Percentiles rank a stretch among this genome's conserved stretches.
phyloP scores from a whole-genome alignment of 140 eudicot genomes.

The Erigeron philadelphicus region DNA sequence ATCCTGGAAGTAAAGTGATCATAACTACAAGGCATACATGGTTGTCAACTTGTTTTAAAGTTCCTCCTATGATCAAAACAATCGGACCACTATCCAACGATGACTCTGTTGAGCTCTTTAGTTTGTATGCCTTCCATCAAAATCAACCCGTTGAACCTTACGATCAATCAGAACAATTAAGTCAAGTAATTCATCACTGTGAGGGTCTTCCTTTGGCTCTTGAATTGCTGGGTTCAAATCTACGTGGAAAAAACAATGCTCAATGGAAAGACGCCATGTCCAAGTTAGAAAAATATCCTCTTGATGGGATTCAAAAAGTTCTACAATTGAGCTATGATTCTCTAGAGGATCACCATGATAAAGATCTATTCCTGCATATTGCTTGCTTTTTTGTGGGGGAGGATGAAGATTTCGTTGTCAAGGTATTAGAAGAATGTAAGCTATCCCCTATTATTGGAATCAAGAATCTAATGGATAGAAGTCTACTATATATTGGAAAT shows the following conservation, averaged over 20 bases:
- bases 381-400: no score
- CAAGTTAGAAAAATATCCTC: background rate
- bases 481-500: no score
- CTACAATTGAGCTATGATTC: background rate
- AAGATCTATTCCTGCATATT: background rate
- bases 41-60: background rate
- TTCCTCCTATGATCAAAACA: background rate
- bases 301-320: background rate
- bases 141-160: background rate
- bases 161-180: background rate
- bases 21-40: slow-evolving; percentile 11
- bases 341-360: background rate
- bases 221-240: slow-evolving; percentile 2
- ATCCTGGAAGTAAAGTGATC: slow-evolving; percentile 17
- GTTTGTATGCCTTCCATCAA: slow-evolving; percentile 12
- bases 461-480: no score
- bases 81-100: background rate
- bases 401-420: no score
- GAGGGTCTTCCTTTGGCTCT: slow-evolving; percentile 19
- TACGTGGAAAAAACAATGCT: background rate
- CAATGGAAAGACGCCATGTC: background rate
- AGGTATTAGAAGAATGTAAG: no score
- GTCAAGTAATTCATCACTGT: background rate
- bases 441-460: no score
- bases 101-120: slow-evolving; percentile 15